Percentiles rank a stretch among this genome's conserved stretches.
phyloP scores from a whole-genome alignment of 2,329 filamentous ascomycete species.

The Scopulariopsis brevicaulis region DNA sequence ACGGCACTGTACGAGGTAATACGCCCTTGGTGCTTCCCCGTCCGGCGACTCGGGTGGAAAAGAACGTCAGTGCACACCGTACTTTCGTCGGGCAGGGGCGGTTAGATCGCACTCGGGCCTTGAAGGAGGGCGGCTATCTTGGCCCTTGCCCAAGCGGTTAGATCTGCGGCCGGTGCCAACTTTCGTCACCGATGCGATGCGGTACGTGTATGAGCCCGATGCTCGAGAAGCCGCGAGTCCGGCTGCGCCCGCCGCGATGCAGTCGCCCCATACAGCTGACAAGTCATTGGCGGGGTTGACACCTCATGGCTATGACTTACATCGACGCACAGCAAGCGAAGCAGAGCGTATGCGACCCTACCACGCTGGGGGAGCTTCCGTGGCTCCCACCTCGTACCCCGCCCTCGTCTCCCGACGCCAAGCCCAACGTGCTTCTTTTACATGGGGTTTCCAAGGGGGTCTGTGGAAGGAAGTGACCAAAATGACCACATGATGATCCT shows the following conservation, averaged over 20 bases:
- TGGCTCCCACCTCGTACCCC: neutral
- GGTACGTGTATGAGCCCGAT: neutral
- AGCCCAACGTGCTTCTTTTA: constrained; percentile 1
- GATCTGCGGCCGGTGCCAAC: neutral
- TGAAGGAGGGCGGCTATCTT: neutral
- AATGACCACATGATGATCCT: constrained; percentile 4
- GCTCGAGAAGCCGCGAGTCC: neutral
- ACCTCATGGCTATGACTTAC: neutral
- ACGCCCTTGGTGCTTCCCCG: no score
- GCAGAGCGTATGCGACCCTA: neutral
- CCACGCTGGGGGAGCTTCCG: neutral
- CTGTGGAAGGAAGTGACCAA: neutral
- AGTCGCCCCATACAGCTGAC: neutral
- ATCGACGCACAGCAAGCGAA: neutral
- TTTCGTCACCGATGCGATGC: neutral
- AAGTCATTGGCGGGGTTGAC: neutral
- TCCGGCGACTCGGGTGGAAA: no score
- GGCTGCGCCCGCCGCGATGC: neutral
- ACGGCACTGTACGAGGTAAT: no score
- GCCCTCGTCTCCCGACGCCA: neutral
- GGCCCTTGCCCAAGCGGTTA: neutral
- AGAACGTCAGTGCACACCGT: neutral
- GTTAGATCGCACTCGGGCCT: neutral
- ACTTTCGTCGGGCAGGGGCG: neutral
- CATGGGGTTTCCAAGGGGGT: neutral